Conservation (phyloP, 2,329 filamentous ascomycete species). For the Hypoxylon sp. region DNA sequence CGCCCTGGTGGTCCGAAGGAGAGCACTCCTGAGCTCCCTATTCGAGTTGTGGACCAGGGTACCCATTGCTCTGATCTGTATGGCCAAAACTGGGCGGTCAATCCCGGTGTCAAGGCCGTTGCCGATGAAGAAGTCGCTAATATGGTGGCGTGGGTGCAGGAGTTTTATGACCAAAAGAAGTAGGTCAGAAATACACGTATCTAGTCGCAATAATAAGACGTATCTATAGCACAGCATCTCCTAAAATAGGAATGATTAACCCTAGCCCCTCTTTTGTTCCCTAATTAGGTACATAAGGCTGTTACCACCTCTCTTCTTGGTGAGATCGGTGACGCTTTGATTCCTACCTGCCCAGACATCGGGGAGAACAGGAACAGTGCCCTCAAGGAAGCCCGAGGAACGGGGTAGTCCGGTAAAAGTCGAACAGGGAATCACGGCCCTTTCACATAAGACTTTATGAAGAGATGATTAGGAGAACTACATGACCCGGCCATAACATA, state of each 20-base stretch:
- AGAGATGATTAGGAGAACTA: too few species aligned
- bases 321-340: too few species aligned
- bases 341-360: too few species aligned
- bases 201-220: slow-evolving; percentile 24
- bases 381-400: too few species aligned
- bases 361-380: too few species aligned
- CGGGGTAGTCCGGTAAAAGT: too few species aligned
- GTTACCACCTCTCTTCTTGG: too few species aligned
- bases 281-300: not conserved
- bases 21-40: slow-evolving; percentile 53
- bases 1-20: slow-evolving; percentile 58
- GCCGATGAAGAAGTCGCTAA: slow-evolving; percentile 66
- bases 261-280: not conserved
- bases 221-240: not conserved
- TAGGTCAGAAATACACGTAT: slow-evolving; percentile 26
- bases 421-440: too few species aligned
- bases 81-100: slow-evolving; percentile 64
- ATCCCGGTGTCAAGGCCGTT: slow-evolving; percentile 64
- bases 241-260: slow-evolving; percentile 4
- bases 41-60: slow-evolving; percentile 56
- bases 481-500: too few species aligned
- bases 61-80: slow-evolving; percentile 60
- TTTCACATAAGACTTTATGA: too few species aligned
- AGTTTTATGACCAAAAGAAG: slow-evolving; percentile 60
- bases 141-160: slow-evolving; percentile 68